Evolutionary conservation across 2,329 filamentous ascomycete species (phyloP), one percentile per base, ranked within the genome.

Genomic region (Fusarium sp.): DNA sequence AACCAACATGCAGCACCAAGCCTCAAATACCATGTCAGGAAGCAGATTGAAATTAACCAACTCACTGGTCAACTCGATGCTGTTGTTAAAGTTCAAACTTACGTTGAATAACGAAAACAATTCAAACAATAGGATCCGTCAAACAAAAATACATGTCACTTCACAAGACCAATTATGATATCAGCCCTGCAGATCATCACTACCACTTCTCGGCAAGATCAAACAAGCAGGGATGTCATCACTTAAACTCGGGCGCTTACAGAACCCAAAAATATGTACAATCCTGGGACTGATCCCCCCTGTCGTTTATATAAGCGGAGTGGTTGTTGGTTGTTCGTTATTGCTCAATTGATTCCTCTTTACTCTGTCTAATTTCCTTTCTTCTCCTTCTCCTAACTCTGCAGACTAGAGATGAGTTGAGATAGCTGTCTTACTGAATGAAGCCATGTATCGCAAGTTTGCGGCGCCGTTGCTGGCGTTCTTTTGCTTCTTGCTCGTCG

Each of bases 381-480:
- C 21, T 42, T 62, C 32, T 12, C 30, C 11, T 46, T 30, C 38
- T 15, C n/a, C 12, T 26, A 19, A 24, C n/a, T 36, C 8, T 28
- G 26, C 10, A 28, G 23, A 23, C 23, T 28, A 42, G 5, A 17
- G 20, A 42, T 39, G 24, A 9, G 8, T 19, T 17, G 14, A 49
- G 8, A 1, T 28, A 9, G 10, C n/a, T 48, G n/a, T n/a, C 46
- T 43, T 2, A 2, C 9, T 32, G 3, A 56, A 24, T 32, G 3
- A 56, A 24, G n/a, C n/a, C 49, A 71, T 71, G 69, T 43, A 58
- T 50, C 66, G 49, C 21, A 70, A 47, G 45, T 53, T 59, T 26
- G 38, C 55, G 15, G 46, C 58, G 30, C 30, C 63, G 40, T 48
- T 68, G 20, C 38, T 71, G 32, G 54, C 69, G 20, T 49, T 46